Evolutionary conservation across 2,329 filamentous ascomycete genomes (phyloP).

Genomic region (Aspergillus pseudoglaucus): DNA sequence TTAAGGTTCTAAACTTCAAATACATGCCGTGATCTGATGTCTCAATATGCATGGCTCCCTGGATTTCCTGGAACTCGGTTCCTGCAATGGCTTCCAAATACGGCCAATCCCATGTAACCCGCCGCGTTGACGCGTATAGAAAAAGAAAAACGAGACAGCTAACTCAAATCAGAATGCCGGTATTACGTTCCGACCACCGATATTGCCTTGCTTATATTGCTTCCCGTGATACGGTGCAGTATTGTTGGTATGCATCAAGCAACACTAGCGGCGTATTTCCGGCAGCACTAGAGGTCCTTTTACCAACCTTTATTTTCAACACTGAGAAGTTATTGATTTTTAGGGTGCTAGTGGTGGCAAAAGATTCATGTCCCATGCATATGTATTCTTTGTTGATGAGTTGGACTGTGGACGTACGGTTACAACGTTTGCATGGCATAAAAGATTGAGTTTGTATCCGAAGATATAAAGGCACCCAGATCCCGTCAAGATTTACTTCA

Average conservation of each 20-base stretch:
- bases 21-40: slow-evolving; percentile 3
- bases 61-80: neutral
- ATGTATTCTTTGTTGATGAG: neutral
- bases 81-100: neutral
- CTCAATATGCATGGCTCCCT: slow-evolving; percentile 1
- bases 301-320: slow-evolving; percentile 5
- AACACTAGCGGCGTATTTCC: neutral
- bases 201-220: neutral
- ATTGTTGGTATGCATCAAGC: neutral
- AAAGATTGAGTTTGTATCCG: neutral
- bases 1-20: slow-evolving; percentile 6
- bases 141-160: slow-evolving; percentile 2
- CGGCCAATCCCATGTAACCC: neutral
- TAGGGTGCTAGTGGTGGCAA: slow-evolving; percentile 9
- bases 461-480: neutral
- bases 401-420: neutral
- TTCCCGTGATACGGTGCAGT: neutral
- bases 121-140: slow-evolving; percentile 4
- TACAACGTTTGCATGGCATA: neutral
- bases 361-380: neutral
- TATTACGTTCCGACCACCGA: neutral
- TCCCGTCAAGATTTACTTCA: neutral
- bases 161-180: neutral
- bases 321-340: slow-evolving; percentile 6
- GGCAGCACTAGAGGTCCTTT: neutral